Evolutionary conservation across 208 protist genomes (phyloP), one percentile per base, ranked within the genome.

Genomic region (Leishmania braziliensis): DNA sequence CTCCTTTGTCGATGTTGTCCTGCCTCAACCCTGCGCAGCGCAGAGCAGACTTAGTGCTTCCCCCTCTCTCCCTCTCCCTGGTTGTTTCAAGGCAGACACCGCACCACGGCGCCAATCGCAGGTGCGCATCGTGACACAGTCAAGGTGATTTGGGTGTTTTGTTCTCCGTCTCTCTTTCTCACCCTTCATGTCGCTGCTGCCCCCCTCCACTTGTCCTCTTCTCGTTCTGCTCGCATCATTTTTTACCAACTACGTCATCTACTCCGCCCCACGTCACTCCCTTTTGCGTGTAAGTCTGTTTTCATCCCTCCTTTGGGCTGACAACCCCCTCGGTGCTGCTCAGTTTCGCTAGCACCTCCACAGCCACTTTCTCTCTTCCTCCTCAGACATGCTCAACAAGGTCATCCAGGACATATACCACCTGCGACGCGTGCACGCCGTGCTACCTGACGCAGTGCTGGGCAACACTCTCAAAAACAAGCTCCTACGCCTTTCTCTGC

Each of bases 351-450:
- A 46, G 33, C 36, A 51, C 18, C 23, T 2, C 66, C 43, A 29
- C 20, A 16, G 66, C 36, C 65, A 23, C 62, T 18, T 73, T 10
- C 43, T 33, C 63, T 2, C 16, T 8, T 6, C 63, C 26, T 53
- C 43, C 3, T 43, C 68, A 73, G 23, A 14, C n/a, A 96, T 95
- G 93, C 82, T 95, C 23, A 88, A 84, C 50, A 84, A 88, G 39
- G 87, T 91, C 43, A 93, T 97, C 66, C 77, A 82, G 6, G 90
- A 95, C 65, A 85, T 97, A 50, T 90, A 93, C 77, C 88, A 94
- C 78, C 85, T 97, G 62, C 90, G 89, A 58, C 86, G 89, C n/a
- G 86, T 96, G 63, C 92, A 97, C 80, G 84, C 84, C 58, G 77
- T 95, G 26, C 39, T 95, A 43, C 84, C 84, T 1, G 93, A 96